Evolutionary conservation across 1,139 yeast species (phyloP).

Genomic region (Taphrina populina): DNA sequence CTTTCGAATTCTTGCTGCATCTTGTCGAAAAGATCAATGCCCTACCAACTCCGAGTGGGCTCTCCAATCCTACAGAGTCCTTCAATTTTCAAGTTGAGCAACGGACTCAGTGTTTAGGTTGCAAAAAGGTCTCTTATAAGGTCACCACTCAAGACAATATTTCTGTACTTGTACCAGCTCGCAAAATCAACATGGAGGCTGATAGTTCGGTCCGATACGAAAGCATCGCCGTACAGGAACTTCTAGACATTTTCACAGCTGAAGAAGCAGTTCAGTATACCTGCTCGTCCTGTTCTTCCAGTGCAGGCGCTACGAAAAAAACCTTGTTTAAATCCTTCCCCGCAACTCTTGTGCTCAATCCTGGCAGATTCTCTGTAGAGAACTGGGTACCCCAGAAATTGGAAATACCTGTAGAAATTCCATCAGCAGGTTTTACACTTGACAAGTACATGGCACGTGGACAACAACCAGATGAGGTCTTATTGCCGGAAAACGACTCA

Average conservation of each 20-base stretch:
- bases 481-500: constrained; percentile 47
- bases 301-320: constrained; percentile 39
- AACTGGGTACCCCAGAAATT: constrained; percentile 90
- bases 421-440: constrained; percentile 51
- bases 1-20: constrained; percentile 79
- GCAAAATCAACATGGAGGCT: constrained; percentile 45
- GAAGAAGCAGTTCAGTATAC: constrained; percentile 64
- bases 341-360: constrained; percentile 64
- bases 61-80: constrained; percentile 52
- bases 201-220: constrained; percentile 49
- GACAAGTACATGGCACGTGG: constrained; percentile 47
- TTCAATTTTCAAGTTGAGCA: constrained; percentile 67
- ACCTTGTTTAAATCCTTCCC: constrained; percentile 62
- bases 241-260: constrained; percentile 52
- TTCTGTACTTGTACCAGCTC: constrained; percentile 59
- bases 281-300: constrained; percentile 60
- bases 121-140: constrained; percentile 61
- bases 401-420: constrained; percentile 66
- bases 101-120: constrained; percentile 61
- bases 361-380: constrained; percentile 74
- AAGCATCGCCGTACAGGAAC: constrained; percentile 55
- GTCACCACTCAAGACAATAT: constrained; percentile 65
- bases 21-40: constrained; percentile 53
- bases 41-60: constrained; percentile 28
- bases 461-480: constrained; percentile 51